Conservation (phyloP, 805 yeast species). For the Teunomyces stri region DNA sequence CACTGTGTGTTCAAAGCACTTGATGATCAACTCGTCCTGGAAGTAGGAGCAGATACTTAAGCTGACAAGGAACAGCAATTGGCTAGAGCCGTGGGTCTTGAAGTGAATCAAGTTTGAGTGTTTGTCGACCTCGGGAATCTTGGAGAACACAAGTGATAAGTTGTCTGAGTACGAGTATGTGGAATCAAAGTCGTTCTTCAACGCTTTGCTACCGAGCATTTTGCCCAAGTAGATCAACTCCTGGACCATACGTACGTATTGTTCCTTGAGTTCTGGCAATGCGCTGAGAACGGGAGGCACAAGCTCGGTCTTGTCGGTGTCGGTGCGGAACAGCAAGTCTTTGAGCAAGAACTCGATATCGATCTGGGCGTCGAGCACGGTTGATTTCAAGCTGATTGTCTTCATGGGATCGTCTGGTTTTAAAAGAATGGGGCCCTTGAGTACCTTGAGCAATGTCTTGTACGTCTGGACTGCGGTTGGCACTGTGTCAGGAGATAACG, state of each 20-base stretch:
- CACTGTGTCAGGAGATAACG: constrained; percentile 25
- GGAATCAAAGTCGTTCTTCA: constrained; percentile 18
- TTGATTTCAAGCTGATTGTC: constrained; percentile 53
- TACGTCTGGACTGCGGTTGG: constrained; percentile 63
- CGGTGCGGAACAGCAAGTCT: constrained; percentile 44
- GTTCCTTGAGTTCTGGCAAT: constrained; percentile 38
- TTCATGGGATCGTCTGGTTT: constrained; percentile 45
- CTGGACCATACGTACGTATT: constrained; percentile 50
- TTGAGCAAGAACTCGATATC: constrained; percentile 51
- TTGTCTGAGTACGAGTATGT: constrained; percentile 33
- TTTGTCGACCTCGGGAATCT: constrained; percentile 39
- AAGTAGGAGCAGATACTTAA: constrained; percentile 31
- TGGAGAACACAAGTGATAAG: constrained; percentile 28
- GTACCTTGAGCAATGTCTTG: constrained; percentile 56
- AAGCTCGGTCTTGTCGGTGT: constrained; percentile 29
- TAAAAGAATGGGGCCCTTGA: constrained; percentile 62
- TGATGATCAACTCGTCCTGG: constrained; percentile 40
- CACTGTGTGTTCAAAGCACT: constrained; percentile 38
- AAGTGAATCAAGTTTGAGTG: constrained; percentile 25
- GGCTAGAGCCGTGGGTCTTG: constrained; percentile 20
- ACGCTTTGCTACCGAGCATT: constrained; percentile 9
- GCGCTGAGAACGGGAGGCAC: constrained; percentile 47
- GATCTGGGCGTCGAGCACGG: constrained; percentile 54
- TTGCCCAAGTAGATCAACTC: constrained; percentile 48
- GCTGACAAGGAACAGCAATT: constrained; percentile 25